phyloP scores from a whole-genome alignment of 371 early-diverging fungal species.

The Choanephora cucurbitarum region DNA sequence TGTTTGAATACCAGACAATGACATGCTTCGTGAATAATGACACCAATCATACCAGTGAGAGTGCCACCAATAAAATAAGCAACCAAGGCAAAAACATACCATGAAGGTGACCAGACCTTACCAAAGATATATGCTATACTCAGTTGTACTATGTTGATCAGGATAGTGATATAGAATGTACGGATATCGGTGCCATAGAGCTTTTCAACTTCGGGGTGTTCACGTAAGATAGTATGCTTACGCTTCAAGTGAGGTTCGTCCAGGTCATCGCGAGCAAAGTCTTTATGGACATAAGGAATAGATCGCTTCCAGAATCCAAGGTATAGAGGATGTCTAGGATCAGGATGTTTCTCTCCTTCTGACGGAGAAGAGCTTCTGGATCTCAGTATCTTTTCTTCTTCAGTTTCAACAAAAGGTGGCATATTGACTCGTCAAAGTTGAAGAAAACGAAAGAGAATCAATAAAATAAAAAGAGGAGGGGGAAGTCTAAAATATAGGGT shows the following conservation, averaged over 20 bases:
- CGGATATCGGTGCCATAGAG: constrained; percentile 84
- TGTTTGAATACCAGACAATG: constrained; percentile 79
- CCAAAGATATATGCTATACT: constrained; percentile 82
- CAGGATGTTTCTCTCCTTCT: constrained; percentile 48
- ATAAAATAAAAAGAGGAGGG: not conserved
- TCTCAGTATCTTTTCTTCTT: constrained; percentile 14
- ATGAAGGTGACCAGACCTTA: constrained; percentile 54
- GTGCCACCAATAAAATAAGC: constrained; percentile 88
- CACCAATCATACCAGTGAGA: constrained; percentile 74
- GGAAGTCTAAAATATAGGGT: no score
- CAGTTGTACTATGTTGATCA: constrained; percentile 73
- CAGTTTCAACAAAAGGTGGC: constrained; percentile 20
- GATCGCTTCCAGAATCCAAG: constrained; percentile 86
- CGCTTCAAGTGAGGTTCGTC: constrained; percentile 97
- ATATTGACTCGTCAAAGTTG: not conserved
- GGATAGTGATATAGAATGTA: constrained; percentile 74
- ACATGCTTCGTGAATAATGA: constrained; percentile 90
- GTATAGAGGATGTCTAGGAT: constrained; percentile 78
- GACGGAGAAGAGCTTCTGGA: constrained; percentile 5
- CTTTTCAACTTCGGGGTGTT: constrained; percentile 87
- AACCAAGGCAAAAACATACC: constrained; percentile 58
- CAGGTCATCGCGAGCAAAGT: constrained; percentile 80
- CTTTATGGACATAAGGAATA: constrained; percentile 72
- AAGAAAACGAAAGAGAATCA: not conserved
- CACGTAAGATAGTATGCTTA: constrained; percentile 80